Conservation (phyloP, 2,329 filamentous ascomycete genomes). For the Hypoxylon sp. region DNA sequence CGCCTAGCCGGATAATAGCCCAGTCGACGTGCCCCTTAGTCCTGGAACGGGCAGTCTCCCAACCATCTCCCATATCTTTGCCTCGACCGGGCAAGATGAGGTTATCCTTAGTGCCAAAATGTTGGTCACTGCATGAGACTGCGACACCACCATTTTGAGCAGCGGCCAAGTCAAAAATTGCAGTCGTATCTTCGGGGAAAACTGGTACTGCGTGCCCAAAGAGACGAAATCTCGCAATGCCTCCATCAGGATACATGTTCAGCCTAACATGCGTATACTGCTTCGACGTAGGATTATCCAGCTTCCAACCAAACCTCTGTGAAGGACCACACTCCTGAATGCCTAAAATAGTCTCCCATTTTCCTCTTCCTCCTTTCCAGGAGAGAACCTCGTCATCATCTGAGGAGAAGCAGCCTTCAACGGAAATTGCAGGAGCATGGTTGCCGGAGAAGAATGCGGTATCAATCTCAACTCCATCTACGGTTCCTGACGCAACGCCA, state of each 20-base stretch:
- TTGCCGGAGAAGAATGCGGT: slow-evolving; percentile 87
- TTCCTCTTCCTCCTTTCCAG: slow-evolving; percentile 70
- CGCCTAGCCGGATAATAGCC: slow-evolving; percentile 82
- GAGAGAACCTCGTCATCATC: slow-evolving; percentile 75
- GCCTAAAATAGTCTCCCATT: slow-evolving; percentile 80
- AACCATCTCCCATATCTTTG: slow-evolving; percentile 89
- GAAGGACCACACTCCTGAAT: slow-evolving; percentile 81
- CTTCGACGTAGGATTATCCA: slow-evolving; percentile 71
- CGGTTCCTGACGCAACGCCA: slow-evolving; percentile 78
- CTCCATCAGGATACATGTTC: slow-evolving; percentile 89
- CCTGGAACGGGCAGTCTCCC: slow-evolving; percentile 85
- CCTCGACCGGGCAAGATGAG: slow-evolving; percentile 83
- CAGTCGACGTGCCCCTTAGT: slow-evolving; percentile 82
- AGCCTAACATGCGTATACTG: slow-evolving; percentile 84
- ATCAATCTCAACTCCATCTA: slow-evolving; percentile 83
- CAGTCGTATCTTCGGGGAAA: slow-evolving; percentile 75
- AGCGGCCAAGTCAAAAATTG: slow-evolving; percentile 81
- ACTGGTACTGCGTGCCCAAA: slow-evolving; percentile 83
- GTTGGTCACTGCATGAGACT: slow-evolving; percentile 83
- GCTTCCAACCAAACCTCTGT: slow-evolving; percentile 80
- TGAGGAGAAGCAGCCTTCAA: slow-evolving; percentile 80
- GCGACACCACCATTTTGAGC: slow-evolving; percentile 85
- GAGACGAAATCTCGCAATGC: slow-evolving; percentile 84
- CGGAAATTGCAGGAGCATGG: slow-evolving; percentile 83
- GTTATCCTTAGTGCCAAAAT: slow-evolving; percentile 87